phyloP scores from a whole-genome alignment of 495 filamentous ascomycete species.

The Neurospora africana region DNA sequence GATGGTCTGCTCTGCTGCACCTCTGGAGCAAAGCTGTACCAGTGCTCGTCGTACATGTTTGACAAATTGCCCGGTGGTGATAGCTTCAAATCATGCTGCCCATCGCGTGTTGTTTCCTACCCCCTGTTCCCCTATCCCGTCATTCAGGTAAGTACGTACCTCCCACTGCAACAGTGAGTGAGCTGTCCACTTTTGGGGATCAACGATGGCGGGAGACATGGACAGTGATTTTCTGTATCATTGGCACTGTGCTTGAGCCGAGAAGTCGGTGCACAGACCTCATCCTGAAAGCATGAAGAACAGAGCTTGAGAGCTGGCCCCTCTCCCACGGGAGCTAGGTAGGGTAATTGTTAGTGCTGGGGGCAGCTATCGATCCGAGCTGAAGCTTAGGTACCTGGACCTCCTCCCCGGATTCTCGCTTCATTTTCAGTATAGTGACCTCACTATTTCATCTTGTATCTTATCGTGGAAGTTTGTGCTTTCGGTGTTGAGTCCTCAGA shows the following conservation, averaged over 20 bases:
- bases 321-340: background rate
- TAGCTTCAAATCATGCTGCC: background rate
- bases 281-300: background rate
- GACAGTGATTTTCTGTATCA: background rate
- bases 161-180: background rate
- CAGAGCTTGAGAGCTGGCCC: background rate
- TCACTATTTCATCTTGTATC: background rate
- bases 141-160: background rate
- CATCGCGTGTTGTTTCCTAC: background rate
- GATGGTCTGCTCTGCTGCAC: slow-evolving; percentile 31
- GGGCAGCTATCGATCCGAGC: background rate
- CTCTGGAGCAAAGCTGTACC: slow-evolving; percentile 51
- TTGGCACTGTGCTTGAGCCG: background rate
- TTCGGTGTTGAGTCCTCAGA: background rate
- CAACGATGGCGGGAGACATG: background rate
- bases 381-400: background rate
- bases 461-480: background rate
- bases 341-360: background rate
- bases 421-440: background rate
- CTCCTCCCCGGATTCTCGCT: background rate
- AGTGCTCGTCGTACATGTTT: slow-evolving; percentile 65
- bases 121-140: background rate
- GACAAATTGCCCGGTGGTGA: background rate
- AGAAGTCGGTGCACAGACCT: background rate
- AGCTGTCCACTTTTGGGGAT: background rate